phyloP scores from a whole-genome alignment of 441 rosid species.

The Metrosideros polymorpha region DNA sequence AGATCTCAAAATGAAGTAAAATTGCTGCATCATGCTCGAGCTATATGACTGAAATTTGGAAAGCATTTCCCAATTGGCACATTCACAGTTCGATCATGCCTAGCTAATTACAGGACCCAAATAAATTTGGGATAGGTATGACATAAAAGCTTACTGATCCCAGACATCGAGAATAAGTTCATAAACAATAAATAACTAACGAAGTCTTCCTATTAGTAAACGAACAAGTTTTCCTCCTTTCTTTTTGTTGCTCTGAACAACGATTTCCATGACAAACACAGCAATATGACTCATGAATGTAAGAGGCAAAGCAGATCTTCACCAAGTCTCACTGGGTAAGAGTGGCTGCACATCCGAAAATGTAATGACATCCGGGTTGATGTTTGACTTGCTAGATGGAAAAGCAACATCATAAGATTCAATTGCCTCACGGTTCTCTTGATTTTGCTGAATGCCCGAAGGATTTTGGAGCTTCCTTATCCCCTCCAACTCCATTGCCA shows the following conservation, averaged over 20 bases:
- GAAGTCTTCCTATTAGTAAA: neutral
- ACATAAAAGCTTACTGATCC: too few relatives aligned
- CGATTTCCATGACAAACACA: neutral
- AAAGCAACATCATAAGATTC: too few relatives aligned
- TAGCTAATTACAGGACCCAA: neutral
- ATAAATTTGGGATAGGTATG: neutral
- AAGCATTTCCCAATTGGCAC: too few relatives aligned
- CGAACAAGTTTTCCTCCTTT: neutral
- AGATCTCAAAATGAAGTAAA: too few relatives aligned
- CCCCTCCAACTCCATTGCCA: too few relatives aligned
- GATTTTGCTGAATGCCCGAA: too few relatives aligned
- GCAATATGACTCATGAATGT: neutral
- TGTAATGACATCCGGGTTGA: neutral
- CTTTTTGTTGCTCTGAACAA: neutral
- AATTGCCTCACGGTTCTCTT: too few relatives aligned
- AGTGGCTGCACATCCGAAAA: neutral
- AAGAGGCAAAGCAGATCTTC: neutral
- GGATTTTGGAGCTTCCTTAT: too few relatives aligned
- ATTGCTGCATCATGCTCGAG: too few relatives aligned
- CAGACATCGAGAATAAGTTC: neutral
- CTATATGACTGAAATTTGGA: too few relatives aligned
- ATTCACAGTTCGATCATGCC: too few relatives aligned
- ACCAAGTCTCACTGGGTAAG: neutral
- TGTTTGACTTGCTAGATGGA: too few relatives aligned
- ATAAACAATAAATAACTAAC: neutral